Base-by-base conservation (phyloP, 225 moss, liverwort and hornwort genomes). In the Antitrichia curtipendula region DNA sequence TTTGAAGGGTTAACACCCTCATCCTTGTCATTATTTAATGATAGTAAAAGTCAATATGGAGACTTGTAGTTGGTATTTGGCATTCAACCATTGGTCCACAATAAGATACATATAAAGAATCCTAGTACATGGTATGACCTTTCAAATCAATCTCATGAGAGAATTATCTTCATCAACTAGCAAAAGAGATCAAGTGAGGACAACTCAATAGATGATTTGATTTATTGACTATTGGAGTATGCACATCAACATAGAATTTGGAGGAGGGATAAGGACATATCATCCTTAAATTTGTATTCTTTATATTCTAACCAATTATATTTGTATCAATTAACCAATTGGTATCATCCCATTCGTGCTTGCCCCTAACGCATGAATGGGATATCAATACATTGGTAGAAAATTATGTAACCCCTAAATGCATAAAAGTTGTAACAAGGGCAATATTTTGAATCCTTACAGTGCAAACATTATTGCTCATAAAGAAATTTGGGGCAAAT, bases 1-100 rank as follows among this genome's bases (percentile, higher is more conserved):
- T 72, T 45, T 18, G 10, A 45, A 45, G 10, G 10, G 10, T 45
- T 2, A 0, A 16, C 45, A 16, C 3, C 9, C 0, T 17, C 3
- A 72, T 18, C 10, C 0, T 43, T 3, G 16, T 16, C 3, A 43
- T 2, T 3, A 28, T 8, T 43, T 1, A 43, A 16, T 16, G 16
- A 45, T 28, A 7, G 6, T 6, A 12, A 65, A 65, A 65, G 11
- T 2, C 5, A 64, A 63, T 9, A 34, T 5, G 1, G 10, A 63
- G 9, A 34, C 3, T n/a, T 34, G 1, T 64, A 2, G 10, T 45
- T 45, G 17, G 10, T 72, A 17, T 6, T 45, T 29, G 9, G 45
- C 5, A 72, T 72, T 7, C 10, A 28, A 28, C 6, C 10, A 5
- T 17, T 45, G 17, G 6, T 29, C 16, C 0, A 72, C 6, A 45